Conservation (phyloP, 148 eudicot species). For the Camellia sinensis region DNA sequence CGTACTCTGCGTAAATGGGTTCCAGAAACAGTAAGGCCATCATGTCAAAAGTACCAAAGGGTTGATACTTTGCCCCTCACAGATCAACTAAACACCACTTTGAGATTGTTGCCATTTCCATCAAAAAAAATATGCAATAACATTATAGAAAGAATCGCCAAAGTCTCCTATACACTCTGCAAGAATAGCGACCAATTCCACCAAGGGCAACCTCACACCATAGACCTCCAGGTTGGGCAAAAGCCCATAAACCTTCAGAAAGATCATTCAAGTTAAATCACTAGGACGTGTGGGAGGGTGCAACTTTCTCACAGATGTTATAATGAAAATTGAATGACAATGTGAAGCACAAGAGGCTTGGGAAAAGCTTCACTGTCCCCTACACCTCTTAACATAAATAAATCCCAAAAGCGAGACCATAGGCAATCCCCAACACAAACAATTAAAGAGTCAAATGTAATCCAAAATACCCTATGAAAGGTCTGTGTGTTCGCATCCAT, state of each 20-base stretch:
- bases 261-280: conserved; percentile 71
- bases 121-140: conserved; percentile 63
- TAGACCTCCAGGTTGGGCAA: conserved; percentile 84
- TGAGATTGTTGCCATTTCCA: conserved; percentile 76
- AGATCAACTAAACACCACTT: conserved; percentile 85
- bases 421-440: neutral
- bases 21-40: conserved; percentile 87
- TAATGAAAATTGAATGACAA: conserved; percentile 1
- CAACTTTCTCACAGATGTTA: conserved; percentile 36
- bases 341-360: conserved; percentile 10
- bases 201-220: conserved; percentile 88
- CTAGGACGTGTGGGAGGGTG: conserved; percentile 39
- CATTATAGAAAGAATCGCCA: conserved; percentile 75
- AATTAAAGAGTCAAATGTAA: neutral
- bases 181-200: conserved; percentile 77
- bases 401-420: neutral
- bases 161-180: conserved; percentile 66
- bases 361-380: conserved; percentile 4
- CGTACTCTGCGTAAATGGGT: conserved; percentile 84
- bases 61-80: conserved; percentile 64
- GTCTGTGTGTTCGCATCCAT: neutral
- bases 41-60: conserved; percentile 68
- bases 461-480: neutral
- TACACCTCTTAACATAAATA: neutral
- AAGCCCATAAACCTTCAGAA: conserved; percentile 82